A percentile compares a stretch with the other conserved stretches of the same genome.
Evolutionary conservation across 768 basidiomycete species (phyloP).

Genomic region (Tylopilus felleus): DNA sequence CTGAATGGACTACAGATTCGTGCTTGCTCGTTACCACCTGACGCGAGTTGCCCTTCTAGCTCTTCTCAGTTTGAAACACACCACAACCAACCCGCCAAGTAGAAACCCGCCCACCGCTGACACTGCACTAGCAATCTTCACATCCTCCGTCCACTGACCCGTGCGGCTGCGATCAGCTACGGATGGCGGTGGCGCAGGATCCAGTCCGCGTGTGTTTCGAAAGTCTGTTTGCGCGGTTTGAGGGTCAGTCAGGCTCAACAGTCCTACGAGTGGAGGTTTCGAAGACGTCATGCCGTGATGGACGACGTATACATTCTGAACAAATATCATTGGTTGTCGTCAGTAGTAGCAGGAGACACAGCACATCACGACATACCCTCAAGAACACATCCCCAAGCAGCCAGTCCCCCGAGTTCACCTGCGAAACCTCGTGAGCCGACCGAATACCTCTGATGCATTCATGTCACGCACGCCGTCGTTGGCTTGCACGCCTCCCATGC

Average conservation of each 20-base stretch:
- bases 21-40: constrained; percentile 5
- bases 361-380: constrained; percentile 36
- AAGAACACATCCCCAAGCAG: constrained; percentile 58
- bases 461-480: constrained; percentile 43
- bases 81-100: constrained; percentile 30
- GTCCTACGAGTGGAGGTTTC: constrained; percentile 43
- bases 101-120: constrained; percentile 37
- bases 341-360: neutral
- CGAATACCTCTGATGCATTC: neutral
- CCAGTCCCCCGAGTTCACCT: constrained; percentile 60
- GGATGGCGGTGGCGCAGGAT: constrained; percentile 30
- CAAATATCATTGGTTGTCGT: neutral
- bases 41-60: neutral
- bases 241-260: constrained; percentile 44
- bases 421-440: constrained; percentile 3
- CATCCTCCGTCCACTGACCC: constrained; percentile 15
- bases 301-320: constrained; percentile 52
- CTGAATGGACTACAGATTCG: neutral
- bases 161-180: constrained; percentile 1
- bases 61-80: constrained; percentile 11
- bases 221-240: constrained; percentile 38
- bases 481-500: constrained; percentile 53
- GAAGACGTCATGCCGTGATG: constrained; percentile 42
- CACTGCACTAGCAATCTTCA: constrained; percentile 18
- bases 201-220: constrained; percentile 40